Base-by-base conservation (phyloP, 352 stramenopile genomes). In the Hyaloperonospora arabidopsidis region DNA sequence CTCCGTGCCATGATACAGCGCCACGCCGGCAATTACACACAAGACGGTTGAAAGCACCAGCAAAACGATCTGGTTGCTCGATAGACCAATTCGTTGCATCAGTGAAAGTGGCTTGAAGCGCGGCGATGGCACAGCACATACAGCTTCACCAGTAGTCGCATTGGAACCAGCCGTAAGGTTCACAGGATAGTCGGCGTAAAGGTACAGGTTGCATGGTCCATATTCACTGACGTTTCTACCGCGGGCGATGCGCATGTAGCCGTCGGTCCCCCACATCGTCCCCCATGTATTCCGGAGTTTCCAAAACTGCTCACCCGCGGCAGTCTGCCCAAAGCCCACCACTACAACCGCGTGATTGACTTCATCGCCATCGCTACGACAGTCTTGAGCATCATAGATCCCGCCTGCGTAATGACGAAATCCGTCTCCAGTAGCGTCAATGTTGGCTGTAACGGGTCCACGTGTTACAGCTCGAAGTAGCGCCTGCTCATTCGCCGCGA, bases 261-360 rank as follows among this genome's bases (percentile, higher is more conserved):
- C 83, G 36, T 82, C 68, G 51, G 91, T 80, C 49, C 83, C 84
- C 87, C 85, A 95, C 79, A 94, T 93, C 0, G 79, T 83, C 0
- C 87, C 86, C 87, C 87, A 96, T 11, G 79, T 93, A 63, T 96
- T 96, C 18, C 87, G 87, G 19, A 96, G 68, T 49, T 93, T 74
- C 87, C 87, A 96, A 67, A 90, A 96, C 56, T 89, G 70, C 1
- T 89, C 67, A 1, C 81, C 84, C 11, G 61, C 54, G 1, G 70
- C 66, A 1, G 76, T 92, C 52, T 91, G 70, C 39, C 82, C 87
- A 53, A 87, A 96, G 6, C 87, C 87, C 6, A 93, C 81, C 22
- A 92, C 35, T 40, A 95, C 83, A 15, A 96, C 84, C 3, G 87
- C 87, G 54, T 96, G 83, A 57, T 93, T 89, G n/a, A 93, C 76